Base-by-base conservation (phyloP, 495 filamentous ascomycete genomes). In the Aspergillus panamensis region DNA sequence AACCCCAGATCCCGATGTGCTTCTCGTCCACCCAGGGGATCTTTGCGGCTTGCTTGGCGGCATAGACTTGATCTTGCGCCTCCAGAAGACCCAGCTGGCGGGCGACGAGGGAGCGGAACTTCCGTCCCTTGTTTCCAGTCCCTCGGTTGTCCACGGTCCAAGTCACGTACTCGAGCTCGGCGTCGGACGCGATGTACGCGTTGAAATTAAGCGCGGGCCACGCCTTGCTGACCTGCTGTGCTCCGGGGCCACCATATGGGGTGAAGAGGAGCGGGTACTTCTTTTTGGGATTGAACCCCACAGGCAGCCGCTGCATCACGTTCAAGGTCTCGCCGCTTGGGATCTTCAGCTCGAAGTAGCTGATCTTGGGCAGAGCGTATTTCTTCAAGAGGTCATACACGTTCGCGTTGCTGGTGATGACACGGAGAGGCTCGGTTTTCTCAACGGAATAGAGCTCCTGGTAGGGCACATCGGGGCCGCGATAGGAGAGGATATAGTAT, bases 111-210 rank as follows among this genome's bases (percentile, higher is more conserved):
- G 58, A 58, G 29, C 62, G 58, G 55, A 64, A 64, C 8, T 43
- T 16, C 45, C 62, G 62, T 13, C 62, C 62, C 33, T 61, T 49
- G 50, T 55, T 60, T 1, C 62, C 62, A 6, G 62, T 60, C 5
- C 62, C 62, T 1, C 62, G 58, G 53, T 61, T 64, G 51, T 64
- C 62, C 31, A 64, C 62, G 12, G 62, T 64, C 62, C 62, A 64
- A 21, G 62, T 64, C 1, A 64, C 48, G 17, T 64, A 64, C 48
- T 64, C 58, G 31, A 64, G 62, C 20, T 64, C 62, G 0, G 54
- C 50, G 39, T 64, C 62, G 4, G 62, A 64, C 4, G 62, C 37
- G 37, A 64, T 58, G 51, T 64, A 64, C 0, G 62, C 62, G n/a
- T 61, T 61, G 45, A 64, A 61, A 20, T 43, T 37, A 13, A 58